Percentiles rank a stretch among this genome's conserved stretches.
These are phyloP conservation scores for Podaxis rugospora DNA, from an alignment of 768 basidiomycete species.

Conservation along the genomic window DNA sequence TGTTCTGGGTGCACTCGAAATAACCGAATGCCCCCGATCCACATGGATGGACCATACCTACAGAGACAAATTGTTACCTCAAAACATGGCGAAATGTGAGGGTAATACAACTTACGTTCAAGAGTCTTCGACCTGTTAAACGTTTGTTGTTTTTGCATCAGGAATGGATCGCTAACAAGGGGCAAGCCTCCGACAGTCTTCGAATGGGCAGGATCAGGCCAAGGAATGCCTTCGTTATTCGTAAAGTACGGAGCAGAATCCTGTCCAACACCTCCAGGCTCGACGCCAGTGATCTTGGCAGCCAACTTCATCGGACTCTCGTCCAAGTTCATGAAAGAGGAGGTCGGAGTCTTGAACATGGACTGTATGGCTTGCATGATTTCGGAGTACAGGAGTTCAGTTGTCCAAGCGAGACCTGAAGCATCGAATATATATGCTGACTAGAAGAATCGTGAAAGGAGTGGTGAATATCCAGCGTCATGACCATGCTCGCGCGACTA, in stretches of 20 bases:
- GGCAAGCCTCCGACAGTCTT: constrained; percentile 13
- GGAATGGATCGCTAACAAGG: constrained; percentile 10
- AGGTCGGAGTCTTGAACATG: background rate
- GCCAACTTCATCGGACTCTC: constrained; percentile 11
- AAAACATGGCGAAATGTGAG: background rate
- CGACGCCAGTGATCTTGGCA: constrained; percentile 8
- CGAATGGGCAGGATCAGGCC: constrained; percentile 10
- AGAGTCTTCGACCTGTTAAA: constrained; percentile 12
- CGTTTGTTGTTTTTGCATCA: constrained; percentile 14
- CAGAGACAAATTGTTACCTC: background rate
- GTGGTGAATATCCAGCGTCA: background rate
- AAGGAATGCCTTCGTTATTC: constrained; percentile 13
- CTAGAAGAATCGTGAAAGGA: background rate
- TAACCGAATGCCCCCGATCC: constrained; percentile 12
- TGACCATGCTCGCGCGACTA: background rate
- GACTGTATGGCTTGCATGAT: background rate
- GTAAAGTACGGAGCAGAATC: constrained; percentile 14
- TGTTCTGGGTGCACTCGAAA: constrained; percentile 12
- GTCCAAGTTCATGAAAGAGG: constrained; percentile 9
- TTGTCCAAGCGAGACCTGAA: too few species aligned
- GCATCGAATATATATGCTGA: background rate
- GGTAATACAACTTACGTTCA: constrained; percentile 4
- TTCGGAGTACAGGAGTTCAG: background rate
- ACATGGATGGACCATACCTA: constrained; percentile 12
- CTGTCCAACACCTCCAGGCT: background rate